Evolutionary conservation across 257 asterid genomes (phyloP), one percentile per base, ranked within the genome.

Genomic region (Gentiana dahurica): DNA sequence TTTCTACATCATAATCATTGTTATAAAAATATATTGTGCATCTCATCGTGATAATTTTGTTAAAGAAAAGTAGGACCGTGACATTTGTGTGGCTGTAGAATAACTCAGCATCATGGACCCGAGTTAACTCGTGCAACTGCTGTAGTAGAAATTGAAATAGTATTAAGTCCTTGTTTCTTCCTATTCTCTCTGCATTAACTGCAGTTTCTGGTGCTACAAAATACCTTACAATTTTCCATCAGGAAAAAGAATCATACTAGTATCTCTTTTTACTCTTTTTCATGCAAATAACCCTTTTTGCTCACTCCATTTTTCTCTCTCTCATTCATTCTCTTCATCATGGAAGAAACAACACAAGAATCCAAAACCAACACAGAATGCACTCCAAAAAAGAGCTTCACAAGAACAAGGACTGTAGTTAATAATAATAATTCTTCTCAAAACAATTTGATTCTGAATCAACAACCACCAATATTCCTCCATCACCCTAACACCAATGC

Each of bases 211-310:
- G 65, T 66, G 59, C 55, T 65, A 72, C 65, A 73, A 75, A 64
- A 63, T 65, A 49, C 68, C 54, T 24, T 59, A 53, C 69, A 60
- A 69, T 33, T 67, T 67, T 2, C 46, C 46, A 58, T 65, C 67
- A 74, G 59, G 24, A 52, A 59, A 63, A 58, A 39, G 52, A 46
- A 54, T 36, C 64, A 15, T 49, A 67, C 49, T 55, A 64, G 49
- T 60, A 55, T 4, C 58, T 51, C 49, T 53, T 49, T 51, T 0
- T 24, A 58, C 71, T 72, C 87, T 73, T 75, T 76, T 74, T 61
- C 89, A 89, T 83, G 89, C 82, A 77, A 65, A 72, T 12, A 71
- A 71, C 55, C 74, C 79, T 68, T 76, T 81, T 73, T 68, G 77
- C 77, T 73, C 65, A 63, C 60, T 64, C 65, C 46, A 1, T 59